Conservation (phyloP, 192 early-diverging fungal genomes). For the Backusella tarrabulga region DNA sequence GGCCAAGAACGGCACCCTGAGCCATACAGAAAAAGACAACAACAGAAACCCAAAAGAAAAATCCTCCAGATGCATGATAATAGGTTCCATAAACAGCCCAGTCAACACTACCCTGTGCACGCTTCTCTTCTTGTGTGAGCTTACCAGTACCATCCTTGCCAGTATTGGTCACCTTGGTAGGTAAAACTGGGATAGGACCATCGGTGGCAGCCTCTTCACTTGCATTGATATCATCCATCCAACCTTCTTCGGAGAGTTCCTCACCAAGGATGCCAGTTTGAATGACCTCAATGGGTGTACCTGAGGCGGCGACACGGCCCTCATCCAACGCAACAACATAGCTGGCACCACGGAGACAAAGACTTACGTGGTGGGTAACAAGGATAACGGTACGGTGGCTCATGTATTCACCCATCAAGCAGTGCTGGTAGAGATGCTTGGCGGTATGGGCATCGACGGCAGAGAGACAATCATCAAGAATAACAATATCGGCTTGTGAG, state of each 20-base stretch:
- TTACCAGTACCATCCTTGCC: constrained; percentile 43
- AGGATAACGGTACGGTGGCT: constrained; percentile 77
- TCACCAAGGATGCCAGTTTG: constrained; percentile 41
- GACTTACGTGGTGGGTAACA: constrained; percentile 82
- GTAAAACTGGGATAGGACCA: constrained; percentile 33
- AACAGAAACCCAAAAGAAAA: constrained; percentile 59
- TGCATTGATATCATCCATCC: background rate
- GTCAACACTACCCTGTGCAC: constrained; percentile 75
- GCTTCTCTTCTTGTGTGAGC: constrained; percentile 83
- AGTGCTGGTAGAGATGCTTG: constrained; percentile 74
- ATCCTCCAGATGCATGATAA: constrained; percentile 61
- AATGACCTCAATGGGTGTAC: constrained; percentile 50
- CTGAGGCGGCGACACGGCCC: constrained; percentile 52
- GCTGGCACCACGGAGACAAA: constrained; percentile 56
- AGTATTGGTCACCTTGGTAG: constrained; percentile 26
- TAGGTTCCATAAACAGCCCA: constrained; percentile 77
- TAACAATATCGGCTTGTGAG: constrained; percentile 56
- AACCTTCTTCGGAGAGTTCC: constrained; percentile 22
- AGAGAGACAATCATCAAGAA: constrained; percentile 88
- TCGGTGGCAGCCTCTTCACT: constrained; percentile 39
- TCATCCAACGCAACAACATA: constrained; percentile 53
- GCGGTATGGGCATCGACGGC: constrained; percentile 96
- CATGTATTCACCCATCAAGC: constrained; percentile 74
- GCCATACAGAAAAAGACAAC: constrained; percentile 44
- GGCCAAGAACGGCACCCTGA: constrained; percentile 43